These are phyloP conservation scores for Calvatia gigantea DNA, from an alignment of 768 basidiomycete species.

Conservation along the genomic window DNA sequence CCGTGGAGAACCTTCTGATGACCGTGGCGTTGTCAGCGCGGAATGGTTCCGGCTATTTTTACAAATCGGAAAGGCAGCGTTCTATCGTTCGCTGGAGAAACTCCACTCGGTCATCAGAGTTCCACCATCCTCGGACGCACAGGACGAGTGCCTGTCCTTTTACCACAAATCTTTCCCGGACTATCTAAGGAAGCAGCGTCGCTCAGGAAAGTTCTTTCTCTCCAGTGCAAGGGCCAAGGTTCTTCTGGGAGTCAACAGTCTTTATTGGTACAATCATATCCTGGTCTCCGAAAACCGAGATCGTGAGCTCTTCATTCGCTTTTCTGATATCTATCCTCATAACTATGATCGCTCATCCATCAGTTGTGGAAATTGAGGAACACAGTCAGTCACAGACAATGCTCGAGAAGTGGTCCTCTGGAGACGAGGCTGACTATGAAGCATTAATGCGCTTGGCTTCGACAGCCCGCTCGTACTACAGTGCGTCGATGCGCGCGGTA, in stretches of 20 bases:
- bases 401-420: background rate
- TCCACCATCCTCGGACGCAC: background rate
- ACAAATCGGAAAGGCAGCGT: background rate
- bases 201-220: background rate
- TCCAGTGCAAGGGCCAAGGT: rapidly evolving
- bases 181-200: background rate
- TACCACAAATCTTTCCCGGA: background rate
- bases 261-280: background rate
- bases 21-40: background rate
- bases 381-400: background rate
- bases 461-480: background rate
- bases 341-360: background rate
- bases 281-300: background rate
- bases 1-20: no score
- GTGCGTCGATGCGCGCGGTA: background rate
- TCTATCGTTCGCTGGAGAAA: background rate
- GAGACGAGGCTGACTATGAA: background rate
- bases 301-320: background rate
- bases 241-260: background rate
- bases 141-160: background rate
- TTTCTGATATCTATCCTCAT: background rate
- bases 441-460: no score
- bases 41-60: background rate
- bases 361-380: background rate
- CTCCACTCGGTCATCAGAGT: background rate